Evolutionary conservation across 2,329 filamentous ascomycete species (phyloP), one percentile per base, ranked within the genome.

Genomic region (Colletotrichum tofieldiae): DNA sequence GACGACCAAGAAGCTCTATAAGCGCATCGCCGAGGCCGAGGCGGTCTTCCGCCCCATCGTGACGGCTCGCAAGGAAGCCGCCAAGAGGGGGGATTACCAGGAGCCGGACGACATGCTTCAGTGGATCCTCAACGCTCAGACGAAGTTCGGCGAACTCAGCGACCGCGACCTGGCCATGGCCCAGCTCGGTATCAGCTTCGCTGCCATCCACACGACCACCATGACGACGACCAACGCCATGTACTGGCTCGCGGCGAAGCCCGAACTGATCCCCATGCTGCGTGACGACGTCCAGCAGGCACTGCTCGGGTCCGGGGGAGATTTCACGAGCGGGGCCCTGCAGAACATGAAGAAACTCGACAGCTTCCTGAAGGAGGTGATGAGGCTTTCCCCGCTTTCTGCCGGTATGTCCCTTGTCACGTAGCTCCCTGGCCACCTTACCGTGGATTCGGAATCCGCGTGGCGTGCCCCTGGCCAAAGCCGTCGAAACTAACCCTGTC

Each of bases 141-240:
- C 77, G 3, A 81, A 84, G 75, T 81, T 81, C 16, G 76, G 75
- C 5, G 75, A 76, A 9, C 65, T 77, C 65, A 77, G 75, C 14
- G 78, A 81, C 67, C 78, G 80, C 45, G 78, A 82, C 29, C 75
- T 86, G 16, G 82, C 85, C 8, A 79, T 78, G 49, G 76, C 84
- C 26, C 82, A 87, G 76, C 80, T 88, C 8, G 77, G 78, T 0
- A 72, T 88, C 12, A 84, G 81, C 51, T 85, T 88, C 63, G 86
- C 86, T 0, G 84, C 87, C 3, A 88, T 90, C 45, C 86, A 88
- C 73, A 88, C 86, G 0, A 89, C 86, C 0, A 83, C 84, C 0
- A 76, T 85, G 65, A 81, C 85, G 0, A 75, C 83, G 0, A 86
- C 84, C 1, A 89, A 82, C 72, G 85, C 74, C 79, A 2, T 73